Evolutionary conservation across 345 rosid genomes (phyloP).

Genomic region (Eucalyptus globulus): DNA sequence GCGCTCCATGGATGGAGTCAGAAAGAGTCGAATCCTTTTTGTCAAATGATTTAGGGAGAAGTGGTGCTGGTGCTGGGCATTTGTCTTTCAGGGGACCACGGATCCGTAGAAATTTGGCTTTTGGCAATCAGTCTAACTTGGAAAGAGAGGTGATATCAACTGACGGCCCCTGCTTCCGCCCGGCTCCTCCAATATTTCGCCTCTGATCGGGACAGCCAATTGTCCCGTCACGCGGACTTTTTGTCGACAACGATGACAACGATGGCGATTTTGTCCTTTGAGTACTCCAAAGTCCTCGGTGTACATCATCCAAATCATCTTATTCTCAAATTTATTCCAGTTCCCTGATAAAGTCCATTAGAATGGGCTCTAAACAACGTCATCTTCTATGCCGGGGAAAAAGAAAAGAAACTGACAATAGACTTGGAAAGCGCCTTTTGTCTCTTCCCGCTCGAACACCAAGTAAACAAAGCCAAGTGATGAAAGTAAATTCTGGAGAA

Average conservation of each 20-base stretch:
- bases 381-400: no score
- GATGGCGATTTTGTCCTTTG: neutral
- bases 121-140: neutral
- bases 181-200: neutral
- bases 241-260: neutral
- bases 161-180: neutral
- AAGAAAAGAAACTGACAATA: no score
- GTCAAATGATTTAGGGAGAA: neutral
- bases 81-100: neutral
- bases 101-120: neutral
- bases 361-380: neutral
- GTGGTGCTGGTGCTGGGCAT: neutral
- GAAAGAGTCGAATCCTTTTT: neutral
- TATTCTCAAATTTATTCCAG: neutral
- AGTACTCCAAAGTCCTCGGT: neutral
- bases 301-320: neutral
- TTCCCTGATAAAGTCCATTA: neutral
- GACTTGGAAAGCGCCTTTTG: no score
- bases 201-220: accelerated
- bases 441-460: no score
- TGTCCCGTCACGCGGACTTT: neutral
- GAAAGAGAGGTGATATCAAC: neutral
- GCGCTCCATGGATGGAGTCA: neutral
- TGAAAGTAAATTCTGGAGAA: no score
- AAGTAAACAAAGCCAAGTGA: no score